These are phyloP conservation scores for Dacryopinax primogenitus DNA, from an alignment of 768 basidiomycete genomes.

Conservation along the genomic window DNA sequence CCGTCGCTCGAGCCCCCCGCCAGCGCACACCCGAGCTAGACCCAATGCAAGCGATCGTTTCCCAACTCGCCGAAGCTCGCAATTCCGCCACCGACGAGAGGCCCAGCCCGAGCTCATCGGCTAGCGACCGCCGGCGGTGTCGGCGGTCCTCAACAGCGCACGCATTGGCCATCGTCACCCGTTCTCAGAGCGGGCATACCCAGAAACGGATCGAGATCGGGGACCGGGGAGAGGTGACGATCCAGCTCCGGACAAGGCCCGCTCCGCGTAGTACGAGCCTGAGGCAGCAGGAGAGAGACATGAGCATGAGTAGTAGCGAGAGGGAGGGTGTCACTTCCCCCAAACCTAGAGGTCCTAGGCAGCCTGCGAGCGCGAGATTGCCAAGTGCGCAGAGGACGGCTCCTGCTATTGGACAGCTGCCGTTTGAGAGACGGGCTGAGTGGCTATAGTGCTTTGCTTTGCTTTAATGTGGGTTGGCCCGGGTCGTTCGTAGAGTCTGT, in stretches of 20 bases:
- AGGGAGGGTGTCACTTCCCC: background rate
- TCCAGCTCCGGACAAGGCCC: background rate
- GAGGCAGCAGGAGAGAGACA: background rate
- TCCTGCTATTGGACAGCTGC: background rate
- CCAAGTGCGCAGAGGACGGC: background rate
- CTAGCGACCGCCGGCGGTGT: background rate
- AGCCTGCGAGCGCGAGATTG: background rate
- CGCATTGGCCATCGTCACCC: background rate
- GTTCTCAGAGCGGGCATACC: background rate
- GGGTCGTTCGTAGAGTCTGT: too few relatives aligned
- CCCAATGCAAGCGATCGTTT: too few relatives aligned
- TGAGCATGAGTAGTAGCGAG: too few relatives aligned
- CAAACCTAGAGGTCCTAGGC: background rate
- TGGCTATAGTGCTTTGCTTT: too few relatives aligned
- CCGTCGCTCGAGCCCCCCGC: too few relatives aligned
- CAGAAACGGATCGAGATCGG: background rate
- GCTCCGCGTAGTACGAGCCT: background rate
- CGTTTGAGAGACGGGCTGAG: background rate
- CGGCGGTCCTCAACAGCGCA: background rate
- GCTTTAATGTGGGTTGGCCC: too few relatives aligned
- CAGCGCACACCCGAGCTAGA: too few relatives aligned
- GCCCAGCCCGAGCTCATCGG: background rate
- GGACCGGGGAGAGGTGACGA: background rate
- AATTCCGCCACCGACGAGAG: background rate
- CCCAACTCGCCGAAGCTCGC: too few relatives aligned